Base-by-base conservation (phyloP, 805 yeast genomes). In the Lachancea sp. region DNA sequence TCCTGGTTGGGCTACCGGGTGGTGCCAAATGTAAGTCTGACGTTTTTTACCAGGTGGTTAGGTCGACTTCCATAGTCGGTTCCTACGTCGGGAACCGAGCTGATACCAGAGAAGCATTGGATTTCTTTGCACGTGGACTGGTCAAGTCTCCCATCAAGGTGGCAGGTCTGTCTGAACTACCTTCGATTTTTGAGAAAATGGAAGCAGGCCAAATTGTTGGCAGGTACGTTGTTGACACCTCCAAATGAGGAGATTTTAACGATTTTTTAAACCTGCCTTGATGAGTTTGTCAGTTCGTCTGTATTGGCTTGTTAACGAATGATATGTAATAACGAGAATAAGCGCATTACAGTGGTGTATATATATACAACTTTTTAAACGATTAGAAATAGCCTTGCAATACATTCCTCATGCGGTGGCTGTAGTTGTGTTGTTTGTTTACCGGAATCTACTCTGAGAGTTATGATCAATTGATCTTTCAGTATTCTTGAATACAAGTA, bases 151-250 rank as follows among this genome's bases (percentile, higher is more conserved):
- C 86, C 53, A 78, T 83, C 69, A 75, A 76, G 69, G 60, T 87
- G 63, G 87, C 79, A 40, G 87, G 88, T 43, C 72, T 85, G 55
- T 77, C 87, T 44, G 78, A 78, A 56, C 71, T 84, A 54, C 77
- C 83, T 50, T 64, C 62, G 42, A 81, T 86, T 48, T 86, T 74
- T 70, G 72, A 77, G 51, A 71, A 77, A 63, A 87, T 87, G 95
- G 82, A 74, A 65, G 72, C 78, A 67, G 94, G 94, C 58, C 76
- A 82, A 71, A 80, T 87, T 58, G 75, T 80, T 51, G 96, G 96
- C 61, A 77, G 96, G 69, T 80, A 80, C 64, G 96, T 86, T 45
- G 80, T 86, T 55, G 95, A 86, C 73, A 78, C 83, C 40, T 63
- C 71, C 45, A 75, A 78, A 63, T 81, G 69, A 67, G 34, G 4